A percentile compares a stretch with the other conserved stretches of the same genome.
phyloP scores from a whole-genome alignment of 305 asterid genomes.

The Fraxinus nigra region DNA sequence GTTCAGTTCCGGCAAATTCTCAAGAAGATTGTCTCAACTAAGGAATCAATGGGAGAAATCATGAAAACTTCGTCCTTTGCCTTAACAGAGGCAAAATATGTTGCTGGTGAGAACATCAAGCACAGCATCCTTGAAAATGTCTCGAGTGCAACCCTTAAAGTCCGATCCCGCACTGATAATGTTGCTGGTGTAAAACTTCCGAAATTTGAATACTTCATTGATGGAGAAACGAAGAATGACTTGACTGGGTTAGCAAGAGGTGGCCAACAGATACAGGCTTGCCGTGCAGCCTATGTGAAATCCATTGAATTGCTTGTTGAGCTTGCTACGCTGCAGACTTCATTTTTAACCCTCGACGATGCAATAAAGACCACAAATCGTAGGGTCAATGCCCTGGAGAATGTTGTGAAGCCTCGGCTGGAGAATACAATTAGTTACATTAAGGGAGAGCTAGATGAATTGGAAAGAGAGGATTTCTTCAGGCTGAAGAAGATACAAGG shows the following conservation, averaged over 20 bases:
- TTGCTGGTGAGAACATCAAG: constrained; percentile 24
- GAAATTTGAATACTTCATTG: constrained; percentile 42
- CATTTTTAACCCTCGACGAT: constrained; percentile 45
- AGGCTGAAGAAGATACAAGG: constrained; percentile 58
- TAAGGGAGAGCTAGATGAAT: constrained; percentile 49
- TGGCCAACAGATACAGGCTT: constrained; percentile 56
- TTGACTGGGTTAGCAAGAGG: constrained; percentile 55
- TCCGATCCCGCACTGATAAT: constrained; percentile 19
- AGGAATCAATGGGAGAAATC: constrained; percentile 26
- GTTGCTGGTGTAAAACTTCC: constrained; percentile 32
- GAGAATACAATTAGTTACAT: constrained; percentile 51
- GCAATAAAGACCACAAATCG: constrained; percentile 35
- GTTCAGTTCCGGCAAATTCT: constrained; percentile 21
- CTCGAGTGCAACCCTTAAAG: constrained; percentile 11
- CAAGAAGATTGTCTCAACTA: constrained; percentile 17
- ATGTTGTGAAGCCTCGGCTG: constrained; percentile 49
- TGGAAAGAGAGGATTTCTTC: constrained; percentile 57
- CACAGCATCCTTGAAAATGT: constrained; percentile 18
- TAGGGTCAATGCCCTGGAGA: constrained; percentile 55
- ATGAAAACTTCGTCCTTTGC: constrained; percentile 22
- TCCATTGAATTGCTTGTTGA: constrained; percentile 52
- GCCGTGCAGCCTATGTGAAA: constrained; percentile 48
- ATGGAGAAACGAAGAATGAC: constrained; percentile 51
- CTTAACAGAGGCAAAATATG: constrained; percentile 20
- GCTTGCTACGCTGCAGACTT: constrained; percentile 52